Conservation (phyloP, 2,329 filamentous ascomycete species). For the Fusarium praegraminearum region DNA sequence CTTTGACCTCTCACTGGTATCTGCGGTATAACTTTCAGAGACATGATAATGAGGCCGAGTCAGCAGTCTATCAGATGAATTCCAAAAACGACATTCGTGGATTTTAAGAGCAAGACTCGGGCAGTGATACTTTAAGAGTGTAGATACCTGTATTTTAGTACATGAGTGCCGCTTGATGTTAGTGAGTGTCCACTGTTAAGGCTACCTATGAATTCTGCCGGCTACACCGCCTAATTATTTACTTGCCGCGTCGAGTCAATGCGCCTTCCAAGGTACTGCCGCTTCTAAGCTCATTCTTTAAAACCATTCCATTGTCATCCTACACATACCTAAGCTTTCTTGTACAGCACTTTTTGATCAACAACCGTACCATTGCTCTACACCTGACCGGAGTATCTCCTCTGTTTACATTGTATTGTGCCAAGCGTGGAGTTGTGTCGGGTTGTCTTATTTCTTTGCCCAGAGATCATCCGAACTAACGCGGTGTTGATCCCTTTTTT, state of each 20-base stretch:
- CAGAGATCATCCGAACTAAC: constrained; percentile 17
- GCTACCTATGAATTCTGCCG: constrained; percentile 21
- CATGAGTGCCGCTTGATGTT: background rate
- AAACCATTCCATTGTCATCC: constrained; percentile 25
- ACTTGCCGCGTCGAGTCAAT: constrained; percentile 23
- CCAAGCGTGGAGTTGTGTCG: constrained; percentile 27
- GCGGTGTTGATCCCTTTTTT: constrained; percentile 19
- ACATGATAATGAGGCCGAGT: background rate
- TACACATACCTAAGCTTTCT: constrained; percentile 32
- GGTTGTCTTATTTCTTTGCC: constrained; percentile 21
- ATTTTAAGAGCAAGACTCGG: background rate
- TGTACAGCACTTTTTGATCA: constrained; percentile 27
- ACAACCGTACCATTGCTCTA: constrained; percentile 21
- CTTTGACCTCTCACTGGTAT: background rate
- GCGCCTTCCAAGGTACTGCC: background rate
- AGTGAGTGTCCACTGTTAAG: constrained; percentile 2
- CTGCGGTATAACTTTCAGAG: background rate
- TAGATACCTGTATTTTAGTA: background rate
- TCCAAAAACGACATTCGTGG: background rate
- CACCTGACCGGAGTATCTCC: constrained; percentile 20
- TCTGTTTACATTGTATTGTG: constrained; percentile 14
- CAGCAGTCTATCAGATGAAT: background rate
- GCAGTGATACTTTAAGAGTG: background rate
- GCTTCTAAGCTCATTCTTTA: constrained; percentile 1
- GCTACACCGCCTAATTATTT: constrained; percentile 50